A percentile compares a stretch with the other conserved stretches of the same genome.
These are phyloP conservation scores for Fusarium sp. DNA, from an alignment of 2,329 filamentous ascomycete genomes.

Conservation along the genomic window DNA sequence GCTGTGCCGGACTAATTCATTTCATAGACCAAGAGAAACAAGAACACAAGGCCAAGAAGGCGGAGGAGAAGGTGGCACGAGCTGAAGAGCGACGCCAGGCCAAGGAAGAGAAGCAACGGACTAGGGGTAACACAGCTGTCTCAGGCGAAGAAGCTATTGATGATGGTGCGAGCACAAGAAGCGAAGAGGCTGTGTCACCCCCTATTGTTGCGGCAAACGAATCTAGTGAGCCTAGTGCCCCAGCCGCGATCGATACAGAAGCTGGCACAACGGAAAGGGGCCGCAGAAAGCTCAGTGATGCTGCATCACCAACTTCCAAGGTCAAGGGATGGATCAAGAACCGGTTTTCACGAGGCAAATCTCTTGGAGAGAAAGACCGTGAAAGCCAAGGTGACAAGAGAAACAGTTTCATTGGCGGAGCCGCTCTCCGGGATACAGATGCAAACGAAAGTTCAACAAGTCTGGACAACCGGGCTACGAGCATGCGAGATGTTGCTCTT, in stretches of 20 bases:
- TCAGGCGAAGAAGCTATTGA: constrained; percentile 17
- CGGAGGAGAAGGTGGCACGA: constrained; percentile 52
- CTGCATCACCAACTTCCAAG: constrained; percentile 48
- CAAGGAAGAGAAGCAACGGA: constrained; percentile 63
- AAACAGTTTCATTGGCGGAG: constrained; percentile 60
- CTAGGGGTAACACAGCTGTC: constrained; percentile 37
- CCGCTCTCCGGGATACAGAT: constrained; percentile 53
- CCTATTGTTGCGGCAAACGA: not conserved
- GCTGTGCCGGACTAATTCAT: constrained; percentile 42
- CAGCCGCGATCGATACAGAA: constrained; percentile 23
- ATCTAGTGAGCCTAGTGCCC: not conserved
- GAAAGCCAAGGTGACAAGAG: constrained; percentile 49
- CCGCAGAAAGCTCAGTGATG: constrained; percentile 31
- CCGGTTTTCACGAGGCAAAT: constrained; percentile 57
- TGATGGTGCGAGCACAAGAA: constrained; percentile 16
- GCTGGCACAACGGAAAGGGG: constrained; percentile 20
- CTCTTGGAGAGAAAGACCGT: constrained; percentile 50
- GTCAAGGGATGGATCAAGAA: constrained; percentile 66
- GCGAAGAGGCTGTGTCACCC: constrained; percentile 9
- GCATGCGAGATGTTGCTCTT: constrained; percentile 57
- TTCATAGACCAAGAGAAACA: constrained; percentile 56
- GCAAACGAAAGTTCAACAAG: constrained; percentile 56
- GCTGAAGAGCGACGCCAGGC: constrained; percentile 60
- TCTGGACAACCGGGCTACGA: constrained; percentile 52
- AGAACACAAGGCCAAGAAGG: constrained; percentile 45